Base-by-base conservation (phyloP, 1,284 basidiomycete species). In the Mycena citricolor region DNA sequence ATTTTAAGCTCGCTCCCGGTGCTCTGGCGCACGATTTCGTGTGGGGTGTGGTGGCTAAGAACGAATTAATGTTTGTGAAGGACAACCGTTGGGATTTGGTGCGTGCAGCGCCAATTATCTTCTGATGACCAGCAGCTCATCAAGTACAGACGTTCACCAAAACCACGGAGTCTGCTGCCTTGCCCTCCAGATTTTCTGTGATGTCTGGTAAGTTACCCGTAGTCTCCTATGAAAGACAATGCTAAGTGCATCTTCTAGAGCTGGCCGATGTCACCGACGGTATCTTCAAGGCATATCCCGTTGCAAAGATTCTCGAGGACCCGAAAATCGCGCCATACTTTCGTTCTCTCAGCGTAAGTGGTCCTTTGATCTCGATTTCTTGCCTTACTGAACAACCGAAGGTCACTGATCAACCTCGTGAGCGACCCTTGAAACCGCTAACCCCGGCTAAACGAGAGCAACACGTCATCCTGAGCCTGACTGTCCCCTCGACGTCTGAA, bases 11-110 rank as follows among this genome's bases (percentile, higher is more conserved):
- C 47, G 73, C 76, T 1, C 61, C 76, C 21, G 71, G 74, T 33
- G 62, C 75, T 5, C 61, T 75, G n/a, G 56, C 69, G 2, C 72
- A 68, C 54, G 79, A 82, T 44, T 92, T 90, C 59, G 88, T 94
- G 1, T 94, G 86, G 83, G 90, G 79, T 8, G 63, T 94, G 34
- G 83, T 93, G 22, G 74, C 79, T 32, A 94, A 94, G 72, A 77
- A 83, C 47, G 82, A 87, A 54, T 73, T 94, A 54, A 67, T 74
- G 48, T 69, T 69, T 22, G 75, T 90, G 57, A 83, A 81, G 63
- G 71, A 81, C 50, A 68, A 74, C 41, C 77, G 92, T 45, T 95
- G 90, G 86, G 92, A 94, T 65, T 63, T 94, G 61, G 91, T 94
- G n/a, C 30, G 47, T 31, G 20, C 48, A 60, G 83, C 75, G 17